Evolutionary conservation across 192 early-diverging fungal species (phyloP).

Genomic region (Neocallimastix lanati): DNA sequence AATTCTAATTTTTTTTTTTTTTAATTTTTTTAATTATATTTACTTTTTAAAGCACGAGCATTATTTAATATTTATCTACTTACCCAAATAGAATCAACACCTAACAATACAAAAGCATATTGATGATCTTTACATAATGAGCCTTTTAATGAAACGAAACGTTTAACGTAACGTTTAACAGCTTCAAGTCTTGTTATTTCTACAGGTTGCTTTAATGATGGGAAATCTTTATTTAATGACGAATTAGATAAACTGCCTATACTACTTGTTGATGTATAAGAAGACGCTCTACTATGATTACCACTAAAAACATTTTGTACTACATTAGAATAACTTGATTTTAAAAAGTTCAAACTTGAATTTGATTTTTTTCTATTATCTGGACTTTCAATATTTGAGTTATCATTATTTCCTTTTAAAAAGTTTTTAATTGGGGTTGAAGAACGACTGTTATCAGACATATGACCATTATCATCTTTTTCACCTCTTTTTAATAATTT

Average conservation of each 20-base stretch:
- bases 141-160: neutral
- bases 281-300: neutral
- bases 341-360: neutral
- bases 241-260: neutral
- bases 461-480: neutral
- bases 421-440: neutral
- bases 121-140: neutral
- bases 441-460: neutral
- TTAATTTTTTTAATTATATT: neutral
- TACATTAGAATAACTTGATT: neutral
- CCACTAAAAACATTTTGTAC: neutral
- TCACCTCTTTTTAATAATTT: neutral
- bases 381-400: neutral
- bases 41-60: neutral
- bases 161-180: neutral
- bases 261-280: neutral
- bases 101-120: neutral
- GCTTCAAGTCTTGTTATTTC: neutral
- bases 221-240: neutral
- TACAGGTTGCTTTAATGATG: neutral
- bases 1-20: neutral
- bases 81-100: neutral
- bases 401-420: neutral
- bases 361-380: neutral
- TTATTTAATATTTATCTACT: neutral